Conservation (phyloP, 768 basidiomycete species). For the Xerocomellus dryophilus region DNA sequence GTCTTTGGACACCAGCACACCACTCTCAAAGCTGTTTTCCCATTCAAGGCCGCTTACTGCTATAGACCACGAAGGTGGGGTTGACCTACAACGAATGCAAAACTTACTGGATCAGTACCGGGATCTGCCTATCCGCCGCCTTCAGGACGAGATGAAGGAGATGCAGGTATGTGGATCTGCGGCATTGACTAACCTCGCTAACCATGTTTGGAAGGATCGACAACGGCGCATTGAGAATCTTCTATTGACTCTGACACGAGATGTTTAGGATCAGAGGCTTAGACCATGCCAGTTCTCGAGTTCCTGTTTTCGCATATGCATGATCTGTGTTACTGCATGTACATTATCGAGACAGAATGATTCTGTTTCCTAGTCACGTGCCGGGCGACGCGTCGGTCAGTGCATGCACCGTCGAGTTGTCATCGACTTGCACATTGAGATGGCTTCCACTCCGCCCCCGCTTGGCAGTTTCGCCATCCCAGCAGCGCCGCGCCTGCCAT, state of each 20-base stretch:
- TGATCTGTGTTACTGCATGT: not conserved
- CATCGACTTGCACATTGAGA: constrained; percentile 5
- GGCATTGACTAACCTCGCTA: not conserved
- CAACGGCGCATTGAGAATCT: constrained; percentile 78
- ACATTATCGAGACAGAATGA: not conserved
- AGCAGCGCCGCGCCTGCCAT: constrained; percentile 49
- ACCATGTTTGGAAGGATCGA: constrained; percentile 46
- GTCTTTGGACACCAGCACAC: constrained; percentile 28
- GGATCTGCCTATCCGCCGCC: constrained; percentile 57
- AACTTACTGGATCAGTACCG: constrained; percentile 59
- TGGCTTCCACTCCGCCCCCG: constrained; percentile 51
- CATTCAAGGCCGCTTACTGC: constrained; percentile 19
- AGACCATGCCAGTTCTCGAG: too few relatives aligned
- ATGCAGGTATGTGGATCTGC: constrained; percentile 51
- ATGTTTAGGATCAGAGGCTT: constrained; percentile 51
- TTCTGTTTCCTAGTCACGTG: constrained; percentile 16
- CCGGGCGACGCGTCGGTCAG: constrained; percentile 6
- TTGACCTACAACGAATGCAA: constrained; percentile 55
- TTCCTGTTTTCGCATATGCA: not conserved
- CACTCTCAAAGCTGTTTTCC: constrained; percentile 28
- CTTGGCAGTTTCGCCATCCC: constrained; percentile 41
- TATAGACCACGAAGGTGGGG: constrained; percentile 36
- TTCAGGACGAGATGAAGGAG: constrained; percentile 83
- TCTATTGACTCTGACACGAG: constrained; percentile 63
- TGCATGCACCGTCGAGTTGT: not conserved